These are phyloP conservation scores for Zymoseptoria ardabiliae DNA, from an alignment of 2,329 filamentous ascomycete genomes.

Conservation along the genomic window DNA sequence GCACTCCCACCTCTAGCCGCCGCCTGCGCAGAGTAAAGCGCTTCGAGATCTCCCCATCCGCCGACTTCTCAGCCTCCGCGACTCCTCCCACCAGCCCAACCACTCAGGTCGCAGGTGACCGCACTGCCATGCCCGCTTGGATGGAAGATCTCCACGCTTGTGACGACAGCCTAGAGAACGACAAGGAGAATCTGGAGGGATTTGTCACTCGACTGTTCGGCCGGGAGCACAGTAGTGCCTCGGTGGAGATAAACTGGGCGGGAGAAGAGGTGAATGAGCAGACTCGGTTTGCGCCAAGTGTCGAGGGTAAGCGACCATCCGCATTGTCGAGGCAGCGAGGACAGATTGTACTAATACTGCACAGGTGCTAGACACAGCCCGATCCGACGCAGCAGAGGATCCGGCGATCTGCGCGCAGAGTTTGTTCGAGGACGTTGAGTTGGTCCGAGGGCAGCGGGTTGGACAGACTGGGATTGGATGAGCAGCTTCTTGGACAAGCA, in stretches of 20 bases:
- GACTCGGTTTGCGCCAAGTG: no score
- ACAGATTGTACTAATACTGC: not conserved
- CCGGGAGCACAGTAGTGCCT: no score
- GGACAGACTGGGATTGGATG: no score
- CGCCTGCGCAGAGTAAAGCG: not conserved
- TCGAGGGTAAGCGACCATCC: no score
- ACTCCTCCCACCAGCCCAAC: not conserved
- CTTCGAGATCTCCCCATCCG: not conserved
- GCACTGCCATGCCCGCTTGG: not conserved
- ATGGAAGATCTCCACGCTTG: not conserved
- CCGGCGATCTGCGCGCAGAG: not conserved
- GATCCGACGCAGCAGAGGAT: not conserved
- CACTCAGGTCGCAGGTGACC: no score
- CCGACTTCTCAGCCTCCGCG: not conserved
- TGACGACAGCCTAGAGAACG: not conserved
- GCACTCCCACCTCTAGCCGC: not conserved
- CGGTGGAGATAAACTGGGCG: not conserved
- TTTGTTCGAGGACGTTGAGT: not conserved
- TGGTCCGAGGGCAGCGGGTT: no score
- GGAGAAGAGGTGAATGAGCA: not conserved
- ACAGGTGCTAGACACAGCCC: not conserved
- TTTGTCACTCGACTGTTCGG: not conserved
- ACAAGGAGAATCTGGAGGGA: not conserved
- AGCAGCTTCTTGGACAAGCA: no score
- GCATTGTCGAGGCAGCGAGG: no score